Percentiles rank a stretch among this genome's conserved stretches.
phyloP scores from a whole-genome alignment of 352 stramenopile genomes.

The Phytophthora sojae region DNA sequence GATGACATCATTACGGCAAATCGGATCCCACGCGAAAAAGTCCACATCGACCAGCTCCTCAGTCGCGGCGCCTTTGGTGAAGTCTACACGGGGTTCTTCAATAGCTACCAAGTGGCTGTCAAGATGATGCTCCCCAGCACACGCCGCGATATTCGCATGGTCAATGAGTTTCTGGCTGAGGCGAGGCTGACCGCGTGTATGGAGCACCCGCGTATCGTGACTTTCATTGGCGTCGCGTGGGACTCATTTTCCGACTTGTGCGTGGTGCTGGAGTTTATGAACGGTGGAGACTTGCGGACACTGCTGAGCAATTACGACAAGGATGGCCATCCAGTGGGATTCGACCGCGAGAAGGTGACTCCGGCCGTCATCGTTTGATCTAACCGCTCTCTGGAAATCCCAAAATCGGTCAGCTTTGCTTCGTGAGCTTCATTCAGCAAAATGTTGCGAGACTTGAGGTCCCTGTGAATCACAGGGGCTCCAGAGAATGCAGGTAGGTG shows the following conservation, averaged over 20 bases:
- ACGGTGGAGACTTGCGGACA: slow-evolving; percentile 2
- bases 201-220: slow-evolving; percentile 15
- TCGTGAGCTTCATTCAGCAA: too few relatives aligned
- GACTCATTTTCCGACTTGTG: slow-evolving; percentile 19
- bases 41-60: slow-evolving; percentile 3
- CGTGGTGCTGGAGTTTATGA: slow-evolving; percentile 22
- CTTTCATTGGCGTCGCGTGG: slow-evolving; percentile 14
- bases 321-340: not conserved
- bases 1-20: slow-evolving; percentile 22
- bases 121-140: slow-evolving; percentile 22
- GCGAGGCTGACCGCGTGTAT: slow-evolving; percentile 13
- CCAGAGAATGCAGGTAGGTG: too few relatives aligned
- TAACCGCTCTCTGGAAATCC: too few relatives aligned
- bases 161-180: slow-evolving; percentile 19
- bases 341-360: slow-evolving; percentile 29
- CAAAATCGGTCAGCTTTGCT: too few relatives aligned
- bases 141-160: slow-evolving; percentile 16
- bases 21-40: slow-evolving; percentile 17
- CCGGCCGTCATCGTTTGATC: too few relatives aligned
- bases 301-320: slow-evolving; percentile 14
- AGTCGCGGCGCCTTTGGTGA: slow-evolving; percentile 22
- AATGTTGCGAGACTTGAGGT: too few relatives aligned
- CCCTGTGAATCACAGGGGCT: too few relatives aligned
- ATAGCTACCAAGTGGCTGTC: slow-evolving; percentile 5
- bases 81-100: slow-evolving; percentile 12